Base-by-base conservation (phyloP, 352 stramenopile species). In the Pythium dissimile region DNA sequence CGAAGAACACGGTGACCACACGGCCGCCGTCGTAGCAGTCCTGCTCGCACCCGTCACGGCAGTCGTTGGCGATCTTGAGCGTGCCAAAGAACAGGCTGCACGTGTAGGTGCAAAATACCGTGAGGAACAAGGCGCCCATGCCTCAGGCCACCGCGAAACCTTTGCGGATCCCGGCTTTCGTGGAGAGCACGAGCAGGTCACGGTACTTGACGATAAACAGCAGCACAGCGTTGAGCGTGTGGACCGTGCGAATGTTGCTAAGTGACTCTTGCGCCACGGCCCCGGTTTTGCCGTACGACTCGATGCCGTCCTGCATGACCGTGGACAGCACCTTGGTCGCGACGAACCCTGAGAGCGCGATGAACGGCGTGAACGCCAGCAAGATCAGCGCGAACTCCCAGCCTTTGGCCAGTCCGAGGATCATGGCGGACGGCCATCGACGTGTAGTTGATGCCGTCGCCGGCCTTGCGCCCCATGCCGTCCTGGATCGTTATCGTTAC, bases 11-110 rank as follows among this genome's bases (percentile, higher is more conserved):
- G n/a, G 73, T 89, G 9, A 92, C 39, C 12, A 91, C 80, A 48
- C 75, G 67, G 16, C 81, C 78, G 21, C 81, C 76, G 54, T 89
- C 59, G 59, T 88, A 91, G 52, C 84, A 87, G 35, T 61, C 47
- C 23, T n/a, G n/a, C n/a, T 65, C 65, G 1, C 77, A 88, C 7
- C 30, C 39, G 28, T 77, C 66, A 31, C 69, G 69, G 24, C 83
- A 71, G 44, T 90, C 82, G 54, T 86, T 77, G 5, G 71, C 69
- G n/a, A 92, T 68, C 64, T 84, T 72, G 3, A 86, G 59, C 3
- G 84, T 79, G 7, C 86, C 84, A 41, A 88, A 93, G 69, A 75
- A 92, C 72, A 95, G 84, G 7, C 86, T 84, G 3, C 73, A 59
- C 16, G 77, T 80, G 59, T 95, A 95, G 16, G 80, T 88, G 57